phyloP scores from a whole-genome alignment of 352 stramenopile genomes.

The Phytophthora pini region DNA sequence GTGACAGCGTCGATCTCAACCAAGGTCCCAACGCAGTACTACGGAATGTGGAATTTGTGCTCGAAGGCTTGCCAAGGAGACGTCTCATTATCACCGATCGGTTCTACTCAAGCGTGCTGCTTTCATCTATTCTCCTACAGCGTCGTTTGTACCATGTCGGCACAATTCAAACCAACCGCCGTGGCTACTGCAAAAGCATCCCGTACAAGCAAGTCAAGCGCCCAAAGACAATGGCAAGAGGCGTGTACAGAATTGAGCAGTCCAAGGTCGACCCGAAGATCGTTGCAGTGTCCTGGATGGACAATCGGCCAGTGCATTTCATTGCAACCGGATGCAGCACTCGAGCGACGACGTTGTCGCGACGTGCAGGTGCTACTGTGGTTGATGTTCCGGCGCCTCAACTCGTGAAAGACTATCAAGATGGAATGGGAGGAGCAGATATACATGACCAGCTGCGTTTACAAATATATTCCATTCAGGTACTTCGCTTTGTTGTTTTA shows the following conservation, averaged over 20 bases:
- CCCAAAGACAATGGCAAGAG: background rate
- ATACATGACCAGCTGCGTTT: no score
- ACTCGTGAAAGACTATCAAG: no score
- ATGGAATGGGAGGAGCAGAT: no score
- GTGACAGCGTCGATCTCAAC: background rate
- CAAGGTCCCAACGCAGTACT: constrained; percentile 3
- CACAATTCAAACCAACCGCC: background rate
- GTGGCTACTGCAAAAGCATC: constrained; percentile 1
- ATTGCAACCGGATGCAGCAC: background rate
- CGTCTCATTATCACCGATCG: constrained; percentile 5
- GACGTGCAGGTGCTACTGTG: no score
- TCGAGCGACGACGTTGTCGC: background rate
- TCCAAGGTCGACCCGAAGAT: constrained; percentile 8
- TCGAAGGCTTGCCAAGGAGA: background rate
- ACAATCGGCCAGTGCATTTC: constrained; percentile 9
- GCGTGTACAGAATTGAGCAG: background rate
- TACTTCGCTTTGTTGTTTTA: background rate
- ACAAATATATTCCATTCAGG: no score
- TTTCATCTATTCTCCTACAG: constrained; percentile 1
- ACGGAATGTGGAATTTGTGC: constrained; percentile 7
- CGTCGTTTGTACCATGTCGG: background rate
- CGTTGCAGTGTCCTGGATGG: constrained; percentile 9
- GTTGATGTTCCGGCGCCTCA: no score
- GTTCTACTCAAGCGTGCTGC: constrained; percentile 7
- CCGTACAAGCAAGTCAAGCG: constrained; percentile 8